Evolutionary conservation across 2,329 filamentous ascomycete species (phyloP), one percentile per base, ranked within the genome.

Genomic region (Pseudogymnoascus sp.): DNA sequence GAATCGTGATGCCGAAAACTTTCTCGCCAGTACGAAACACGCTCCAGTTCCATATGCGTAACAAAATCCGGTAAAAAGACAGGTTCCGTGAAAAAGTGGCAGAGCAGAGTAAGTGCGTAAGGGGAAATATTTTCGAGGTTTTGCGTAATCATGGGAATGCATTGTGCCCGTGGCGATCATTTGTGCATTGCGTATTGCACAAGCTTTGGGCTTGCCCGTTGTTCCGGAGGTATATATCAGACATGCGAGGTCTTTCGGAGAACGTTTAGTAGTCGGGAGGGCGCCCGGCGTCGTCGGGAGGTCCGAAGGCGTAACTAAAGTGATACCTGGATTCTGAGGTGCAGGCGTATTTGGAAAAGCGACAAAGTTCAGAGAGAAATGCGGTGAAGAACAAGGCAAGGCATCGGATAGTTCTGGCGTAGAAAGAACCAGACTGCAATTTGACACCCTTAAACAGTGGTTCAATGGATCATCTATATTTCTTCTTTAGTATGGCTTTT

Each of bases 161-260:
- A 77, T 71, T 7, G 66, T 77, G 1, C 76, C 74, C 3, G 74
- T 75, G 7, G 74, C 64, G 6, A 75, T 60, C 19, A 75, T 67
- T 63, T 75, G 69, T 64, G 68, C 68, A 62, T 78, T 78, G 42
- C 71, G 71, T 4, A 78, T 71, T 8, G 69, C 74, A 64, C 76
- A 78, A 6, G 77, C 76, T 68, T 79, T 79, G n/a, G 77, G 77
- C 19, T 75, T 77, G 16, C 77, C 77, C 3, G 77, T 79, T 19
- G 78, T 80, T 4, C 79, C 78, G 8, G 78, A 80, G 1, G 78
- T 80, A 66, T 78, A 81, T 38, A 80, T 78, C 5, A 80, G 68
- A 1, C 69, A 69, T 5, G 70, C 69, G 7, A 78, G 64, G 33
- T 79, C 76, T 38, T 69, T 67, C 1, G 70, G 67, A 2, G 66